Conservation (phyloP, 352 stramenopile species). For the Pythium aristosporum region DNA sequence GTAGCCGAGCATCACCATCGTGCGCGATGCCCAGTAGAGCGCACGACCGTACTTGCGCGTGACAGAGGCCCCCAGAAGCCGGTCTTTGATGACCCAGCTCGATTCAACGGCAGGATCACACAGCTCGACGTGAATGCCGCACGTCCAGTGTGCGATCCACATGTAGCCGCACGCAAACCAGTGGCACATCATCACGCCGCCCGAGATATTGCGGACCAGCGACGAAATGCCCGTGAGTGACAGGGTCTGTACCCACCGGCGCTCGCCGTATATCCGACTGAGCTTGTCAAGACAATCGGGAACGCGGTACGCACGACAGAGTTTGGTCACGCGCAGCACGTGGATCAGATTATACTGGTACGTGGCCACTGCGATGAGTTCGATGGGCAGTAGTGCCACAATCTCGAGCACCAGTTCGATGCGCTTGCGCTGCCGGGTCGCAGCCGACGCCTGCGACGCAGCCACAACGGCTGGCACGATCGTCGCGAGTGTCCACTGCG, state of each 20-base stretch:
- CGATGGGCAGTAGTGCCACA: conserved; percentile 48
- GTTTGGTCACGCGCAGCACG: conserved; percentile 55
- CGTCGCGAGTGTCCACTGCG: conserved; percentile 49
- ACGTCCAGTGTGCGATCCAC: conserved; percentile 56
- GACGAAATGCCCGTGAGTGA: conserved; percentile 60
- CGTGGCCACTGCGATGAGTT: conserved; percentile 42
- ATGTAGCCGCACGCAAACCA: conserved; percentile 73
- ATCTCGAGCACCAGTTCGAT: conserved; percentile 53
- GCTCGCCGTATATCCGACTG: conserved; percentile 50
- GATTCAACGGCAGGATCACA: conserved; percentile 46
- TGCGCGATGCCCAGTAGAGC: conserved; percentile 60
- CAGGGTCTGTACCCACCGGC: conserved; percentile 41
- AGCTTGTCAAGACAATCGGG: conserved; percentile 38
- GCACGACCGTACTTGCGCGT: conserved; percentile 54
- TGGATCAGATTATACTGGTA: conserved; percentile 55
- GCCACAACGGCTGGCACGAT: conserved; percentile 28
- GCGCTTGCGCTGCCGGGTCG: conserved; percentile 21
- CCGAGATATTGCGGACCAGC: conserved; percentile 40
- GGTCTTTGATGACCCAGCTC: conserved; percentile 61
- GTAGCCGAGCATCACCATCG: conserved; percentile 60
- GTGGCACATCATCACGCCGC: conserved; percentile 43
- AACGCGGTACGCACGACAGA: conserved; percentile 56
- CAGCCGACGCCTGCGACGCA: conserved; percentile 12
- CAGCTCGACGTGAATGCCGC: conserved; percentile 47
- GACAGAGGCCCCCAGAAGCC: conserved; percentile 38